Evolutionary conservation across 768 basidiomycete genomes (phyloP).

Genomic region (Rubroboletus satanas): DNA sequence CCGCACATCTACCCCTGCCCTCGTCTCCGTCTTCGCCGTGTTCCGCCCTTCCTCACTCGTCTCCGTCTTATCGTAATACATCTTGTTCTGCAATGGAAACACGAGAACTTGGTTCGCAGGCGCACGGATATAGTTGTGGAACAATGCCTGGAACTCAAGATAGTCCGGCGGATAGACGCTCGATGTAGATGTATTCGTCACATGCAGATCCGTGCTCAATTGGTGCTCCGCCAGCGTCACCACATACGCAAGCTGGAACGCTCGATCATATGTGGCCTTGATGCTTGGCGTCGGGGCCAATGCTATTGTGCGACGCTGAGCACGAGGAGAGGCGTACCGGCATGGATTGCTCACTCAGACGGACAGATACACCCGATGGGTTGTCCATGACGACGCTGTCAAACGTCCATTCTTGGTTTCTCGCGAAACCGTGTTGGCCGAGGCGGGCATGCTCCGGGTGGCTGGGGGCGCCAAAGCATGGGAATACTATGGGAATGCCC

Average conservation of each 20-base stretch:
- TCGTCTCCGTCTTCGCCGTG: conserved; percentile 51
- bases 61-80: conserved; percentile 82
- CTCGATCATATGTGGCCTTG: conserved; percentile 50
- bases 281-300: conserved; percentile 63
- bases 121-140: conserved; percentile 85
- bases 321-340: neutral
- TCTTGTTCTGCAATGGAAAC: conserved; percentile 57
- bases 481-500: conserved; percentile 65
- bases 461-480: conserved; percentile 84
- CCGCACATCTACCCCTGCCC: conserved; percentile 63
- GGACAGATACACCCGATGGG: conserved; percentile 67
- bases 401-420: conserved; percentile 72
- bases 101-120: conserved; percentile 58
- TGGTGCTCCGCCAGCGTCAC: conserved; percentile 73
- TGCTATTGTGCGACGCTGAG: conserved; percentile 35
- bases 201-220: conserved; percentile 75
- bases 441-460: conserved; percentile 69
- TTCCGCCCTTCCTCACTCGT: conserved; percentile 45
- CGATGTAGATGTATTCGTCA: conserved; percentile 62
- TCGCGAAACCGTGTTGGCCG: conserved; percentile 88
- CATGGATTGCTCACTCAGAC: conserved; percentile 54
- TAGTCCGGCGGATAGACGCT: conserved; percentile 35
- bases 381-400: conserved; percentile 63
- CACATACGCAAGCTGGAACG: conserved; percentile 75
- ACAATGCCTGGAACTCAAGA: conserved; percentile 86